These are phyloP conservation scores for Collybia mongolica DNA, from an alignment of 768 basidiomycete genomes.

Conservation along the genomic window DNA sequence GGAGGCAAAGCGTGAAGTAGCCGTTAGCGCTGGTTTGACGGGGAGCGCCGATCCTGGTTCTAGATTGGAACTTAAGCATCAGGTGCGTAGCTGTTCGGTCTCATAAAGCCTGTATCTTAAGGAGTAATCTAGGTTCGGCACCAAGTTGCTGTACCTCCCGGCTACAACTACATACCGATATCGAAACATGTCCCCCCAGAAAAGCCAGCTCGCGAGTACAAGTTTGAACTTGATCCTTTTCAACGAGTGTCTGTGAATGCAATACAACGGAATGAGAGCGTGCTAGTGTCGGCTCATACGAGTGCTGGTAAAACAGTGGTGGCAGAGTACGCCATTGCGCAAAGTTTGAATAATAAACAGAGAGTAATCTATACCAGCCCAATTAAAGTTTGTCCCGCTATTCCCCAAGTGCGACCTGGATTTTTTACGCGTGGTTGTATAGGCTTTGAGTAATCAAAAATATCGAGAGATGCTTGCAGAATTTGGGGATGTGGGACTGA, in stretches of 20 bases:
- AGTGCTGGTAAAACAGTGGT: constrained; percentile 99
- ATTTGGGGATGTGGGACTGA: constrained; percentile 97
- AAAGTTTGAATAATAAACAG: constrained; percentile 90
- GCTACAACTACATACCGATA: constrained; percentile 89
- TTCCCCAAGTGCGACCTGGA: constrained; percentile 5
- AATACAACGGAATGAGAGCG: constrained; percentile 96
- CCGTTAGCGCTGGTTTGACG: constrained; percentile 83
- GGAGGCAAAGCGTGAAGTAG: constrained; percentile 89
- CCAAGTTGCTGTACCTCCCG: constrained; percentile 93
- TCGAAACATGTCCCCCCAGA: constrained; percentile 87
- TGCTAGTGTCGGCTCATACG: constrained; percentile 97
- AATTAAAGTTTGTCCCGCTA: constrained; percentile 74
- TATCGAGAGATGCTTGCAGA: constrained; percentile 97
- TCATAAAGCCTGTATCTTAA: neutral
- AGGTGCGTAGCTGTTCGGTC: constrained; percentile 41
- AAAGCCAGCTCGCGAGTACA: constrained; percentile 91
- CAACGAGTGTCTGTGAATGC: constrained; percentile 93
- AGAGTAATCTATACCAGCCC: constrained; percentile 99
- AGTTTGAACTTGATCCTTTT: constrained; percentile 96
- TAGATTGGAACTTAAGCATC: constrained; percentile 77
- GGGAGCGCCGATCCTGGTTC: constrained; percentile 68
- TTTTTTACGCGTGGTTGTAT: constrained; percentile 19
- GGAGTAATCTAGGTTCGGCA: constrained; percentile 69
- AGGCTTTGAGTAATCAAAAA: constrained; percentile 99
- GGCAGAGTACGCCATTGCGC: constrained; percentile 98